A percentile compares a stretch with the other conserved stretches of the same genome.
These are phyloP conservation scores for Skeletonema marinoi DNA, from an alignment of 108 stramenopile genomes.

Conservation along the genomic window DNA sequence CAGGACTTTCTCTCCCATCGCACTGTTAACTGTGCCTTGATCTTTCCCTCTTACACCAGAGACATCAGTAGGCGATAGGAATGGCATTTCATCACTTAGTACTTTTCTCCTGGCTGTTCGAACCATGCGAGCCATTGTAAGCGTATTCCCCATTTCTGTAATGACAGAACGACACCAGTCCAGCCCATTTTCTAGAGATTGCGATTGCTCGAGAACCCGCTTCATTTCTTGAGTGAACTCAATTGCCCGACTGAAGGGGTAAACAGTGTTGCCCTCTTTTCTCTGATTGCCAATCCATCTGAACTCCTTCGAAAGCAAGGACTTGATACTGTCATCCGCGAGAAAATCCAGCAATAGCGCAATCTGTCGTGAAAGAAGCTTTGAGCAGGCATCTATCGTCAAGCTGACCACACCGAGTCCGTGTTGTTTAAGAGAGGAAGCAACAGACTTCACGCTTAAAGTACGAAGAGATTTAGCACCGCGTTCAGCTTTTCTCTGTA, in stretches of 20 bases:
- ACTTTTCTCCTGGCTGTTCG: conserved; percentile 36
- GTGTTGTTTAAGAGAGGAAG: conserved; percentile 57
- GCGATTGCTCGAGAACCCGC: conserved; percentile 30
- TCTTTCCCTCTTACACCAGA: neutral
- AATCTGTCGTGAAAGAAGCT: conserved; percentile 37
- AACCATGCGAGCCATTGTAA: conserved; percentile 49
- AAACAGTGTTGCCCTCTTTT: conserved; percentile 47
- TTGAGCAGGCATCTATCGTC: conserved; percentile 50
- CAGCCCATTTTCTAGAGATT: conserved; percentile 5
- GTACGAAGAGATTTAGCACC: conserved; percentile 60
- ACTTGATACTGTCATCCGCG: conserved; percentile 56
- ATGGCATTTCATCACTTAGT: conserved; percentile 21
- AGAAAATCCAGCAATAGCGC: conserved; percentile 51
- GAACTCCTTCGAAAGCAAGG: conserved; percentile 55
- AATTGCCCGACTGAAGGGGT: conserved; percentile 59
- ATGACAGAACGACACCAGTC: conserved; percentile 55
- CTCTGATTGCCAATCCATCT: conserved; percentile 57
- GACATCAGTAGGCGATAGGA: conserved; percentile 12
- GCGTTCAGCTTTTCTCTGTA: conserved; percentile 54
- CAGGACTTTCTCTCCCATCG: neutral
- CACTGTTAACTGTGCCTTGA: neutral
- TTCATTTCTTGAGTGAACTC: conserved; percentile 53
- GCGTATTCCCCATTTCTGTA: conserved; percentile 69
- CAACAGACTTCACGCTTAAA: conserved; percentile 42
- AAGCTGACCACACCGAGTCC: conserved; percentile 66